A percentile compares a stretch with the other conserved stretches of the same genome.
Evolutionary conservation across 2,329 filamentous ascomycete genomes (phyloP).

Genomic region (Alternaria viburni): DNA sequence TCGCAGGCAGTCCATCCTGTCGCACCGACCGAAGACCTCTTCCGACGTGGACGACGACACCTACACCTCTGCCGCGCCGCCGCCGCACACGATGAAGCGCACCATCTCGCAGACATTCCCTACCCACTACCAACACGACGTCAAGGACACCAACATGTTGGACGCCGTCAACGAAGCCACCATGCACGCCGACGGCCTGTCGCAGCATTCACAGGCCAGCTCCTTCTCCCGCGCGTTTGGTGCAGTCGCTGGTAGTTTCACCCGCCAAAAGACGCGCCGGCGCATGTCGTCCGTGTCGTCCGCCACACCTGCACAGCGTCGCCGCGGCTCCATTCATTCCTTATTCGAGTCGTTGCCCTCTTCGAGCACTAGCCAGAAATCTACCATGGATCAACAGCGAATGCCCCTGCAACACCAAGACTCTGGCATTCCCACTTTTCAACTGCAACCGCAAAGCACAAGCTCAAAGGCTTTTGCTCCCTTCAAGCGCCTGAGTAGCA

Average conservation of each 20-base stretch:
- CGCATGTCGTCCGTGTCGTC: conserved; percentile 43
- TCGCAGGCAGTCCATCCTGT: conserved; percentile 44
- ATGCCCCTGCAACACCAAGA: conserved; percentile 41
- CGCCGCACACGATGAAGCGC: conserved; percentile 41
- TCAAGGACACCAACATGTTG: conserved; percentile 32
- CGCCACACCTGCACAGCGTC: conserved; percentile 25
- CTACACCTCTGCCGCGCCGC: conserved; percentile 20
- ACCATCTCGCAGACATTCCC: conserved; percentile 49
- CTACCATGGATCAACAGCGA: conserved; percentile 30
- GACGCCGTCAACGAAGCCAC: conserved; percentile 40
- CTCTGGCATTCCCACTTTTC: conserved; percentile 36
- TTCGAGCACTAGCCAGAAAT: conserved; percentile 22
- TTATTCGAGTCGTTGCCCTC: conserved; percentile 32
- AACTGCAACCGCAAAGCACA: conserved; percentile 14
- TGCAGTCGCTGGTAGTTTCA: conserved; percentile 37
- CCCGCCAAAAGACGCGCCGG: conserved; percentile 42
- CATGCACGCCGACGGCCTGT: conserved; percentile 17
- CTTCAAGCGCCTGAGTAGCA: conserved; percentile 40
- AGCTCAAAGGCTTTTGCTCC: conserved; percentile 30
- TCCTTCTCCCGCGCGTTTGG: conserved; percentile 41
- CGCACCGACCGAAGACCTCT: conserved; percentile 49
- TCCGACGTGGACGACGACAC: conserved; percentile 52
- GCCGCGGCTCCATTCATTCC: conserved; percentile 38
- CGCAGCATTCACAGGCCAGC: conserved; percentile 30
- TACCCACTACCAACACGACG: conserved; percentile 28